phyloP scores from a whole-genome alignment of 805 yeast genomes.

The Lipomyces oligophaga region DNA sequence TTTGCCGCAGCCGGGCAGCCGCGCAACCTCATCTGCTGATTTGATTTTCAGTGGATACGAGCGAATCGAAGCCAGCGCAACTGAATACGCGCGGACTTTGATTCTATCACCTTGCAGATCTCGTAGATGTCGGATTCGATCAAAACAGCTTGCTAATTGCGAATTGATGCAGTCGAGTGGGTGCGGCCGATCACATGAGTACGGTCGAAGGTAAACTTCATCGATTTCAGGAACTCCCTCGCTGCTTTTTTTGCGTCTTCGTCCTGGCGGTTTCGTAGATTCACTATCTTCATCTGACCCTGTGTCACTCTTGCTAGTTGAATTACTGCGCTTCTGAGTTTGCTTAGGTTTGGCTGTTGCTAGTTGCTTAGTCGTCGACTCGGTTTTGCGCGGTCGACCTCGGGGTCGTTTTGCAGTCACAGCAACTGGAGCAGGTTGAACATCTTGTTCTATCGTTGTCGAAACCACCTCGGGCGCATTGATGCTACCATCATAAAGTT shows the following conservation, averaged over 20 bases:
- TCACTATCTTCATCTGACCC: not conserved
- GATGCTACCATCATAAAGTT: too few species aligned
- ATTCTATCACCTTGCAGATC: conserved; percentile 20
- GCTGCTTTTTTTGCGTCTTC: not conserved
- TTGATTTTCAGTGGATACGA: conserved; percentile 23
- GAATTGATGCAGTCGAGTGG: conserved; percentile 21
- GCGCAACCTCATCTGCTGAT: conserved; percentile 9
- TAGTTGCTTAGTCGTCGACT: too few species aligned
- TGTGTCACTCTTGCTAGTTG: not conserved
- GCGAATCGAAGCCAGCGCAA: conserved; percentile 25
- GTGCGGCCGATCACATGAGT: conserved; percentile 24
- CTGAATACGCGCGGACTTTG: conserved; percentile 27
- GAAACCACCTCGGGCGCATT: too few species aligned
- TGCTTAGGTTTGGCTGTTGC: too few species aligned
- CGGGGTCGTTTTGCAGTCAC: conserved; percentile 3
- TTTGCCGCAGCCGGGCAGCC: conserved; percentile 28
- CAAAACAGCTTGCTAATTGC: conserved; percentile 5
- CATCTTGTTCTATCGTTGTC: too few species aligned
- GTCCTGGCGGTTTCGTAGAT: not conserved
- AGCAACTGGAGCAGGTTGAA: not conserved
- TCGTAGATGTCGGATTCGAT: conserved; percentile 17
- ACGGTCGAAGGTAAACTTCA: conserved; percentile 4
- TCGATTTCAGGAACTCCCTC: conserved; percentile 6
- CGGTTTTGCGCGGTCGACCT: conserved; percentile 3
- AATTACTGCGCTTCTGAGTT: too few species aligned